Evolutionary conservation across 2,329 filamentous ascomycete genomes (phyloP), one percentile per base, ranked within the genome.

Genomic region (Trichoderma semiorbis): DNA sequence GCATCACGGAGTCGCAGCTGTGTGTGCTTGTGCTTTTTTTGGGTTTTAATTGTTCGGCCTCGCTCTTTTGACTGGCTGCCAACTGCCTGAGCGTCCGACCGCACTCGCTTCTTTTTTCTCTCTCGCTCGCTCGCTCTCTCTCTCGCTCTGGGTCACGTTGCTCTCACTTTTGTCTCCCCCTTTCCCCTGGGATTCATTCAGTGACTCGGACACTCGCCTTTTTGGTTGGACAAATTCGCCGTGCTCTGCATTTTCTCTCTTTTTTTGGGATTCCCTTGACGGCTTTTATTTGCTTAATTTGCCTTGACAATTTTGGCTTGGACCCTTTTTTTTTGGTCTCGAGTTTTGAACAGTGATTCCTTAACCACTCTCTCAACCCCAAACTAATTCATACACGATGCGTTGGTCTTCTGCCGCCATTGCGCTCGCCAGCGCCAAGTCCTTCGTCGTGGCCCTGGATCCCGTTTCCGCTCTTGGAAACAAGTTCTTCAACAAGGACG

Each of bases 401-500:
- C 84, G 77, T 73, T 76, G 79, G 75, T 78, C 80, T 64, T 78
- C 74, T 36, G 73, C 80, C 62, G 72, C 81, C 24, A 77, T 80
- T 36, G 79, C 79, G 69, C 74, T 85, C 14, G 75, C 79, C 73
- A 78, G 81, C 75, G 75, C 80, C 34, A 78, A 75, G 34, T 76
- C 79, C 30, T 75, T 77, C 34, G 79, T 79, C 58, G 75, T 79
- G 36, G 84, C 85, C 34, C 74, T 89, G 62, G 81, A 86, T 43
- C 83, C 84, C 28, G 84, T 90, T 72, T 83, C 85, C 66, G 81
- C 84, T 24, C 88, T 91, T 69, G 93, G 93, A 65, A 90, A 91
- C 83, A 97, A 97, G 83, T 94, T 97, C 85, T 97, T 97, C 84
- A 90, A 90, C 75, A 89, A 88, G 77, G 89, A 95, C 80, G 93